These are phyloP conservation scores for Leishmania tropica DNA, from an alignment of 208 protist genomes.

Conservation along the genomic window DNA sequence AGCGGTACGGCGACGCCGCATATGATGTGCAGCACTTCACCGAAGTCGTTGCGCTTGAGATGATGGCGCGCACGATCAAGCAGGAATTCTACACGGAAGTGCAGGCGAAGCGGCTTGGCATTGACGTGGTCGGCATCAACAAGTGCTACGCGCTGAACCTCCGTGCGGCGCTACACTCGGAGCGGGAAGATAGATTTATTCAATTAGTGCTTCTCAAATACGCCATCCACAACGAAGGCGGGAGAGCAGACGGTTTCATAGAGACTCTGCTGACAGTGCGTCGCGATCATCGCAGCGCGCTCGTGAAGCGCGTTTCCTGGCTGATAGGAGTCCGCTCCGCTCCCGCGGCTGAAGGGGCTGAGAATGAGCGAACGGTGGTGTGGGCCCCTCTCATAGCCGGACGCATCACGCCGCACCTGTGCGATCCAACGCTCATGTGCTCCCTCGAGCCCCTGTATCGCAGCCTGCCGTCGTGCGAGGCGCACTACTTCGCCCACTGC, in stretches of 20 bases:
- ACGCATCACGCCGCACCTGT: slow-evolving; percentile 58
- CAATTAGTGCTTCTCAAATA: slow-evolving; percentile 72
- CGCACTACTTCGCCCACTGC: slow-evolving; percentile 67
- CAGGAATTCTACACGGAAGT: slow-evolving; percentile 83
- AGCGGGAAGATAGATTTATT: slow-evolving; percentile 31
- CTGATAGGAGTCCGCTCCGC: slow-evolving; percentile 50
- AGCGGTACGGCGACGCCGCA: slow-evolving; percentile 2
- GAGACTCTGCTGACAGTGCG: slow-evolving; percentile 50
- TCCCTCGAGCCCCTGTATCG: slow-evolving; percentile 53
- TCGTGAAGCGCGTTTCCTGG: slow-evolving; percentile 61
- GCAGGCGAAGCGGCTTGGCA: slow-evolving; percentile 77
- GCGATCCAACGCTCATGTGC: slow-evolving; percentile 40
- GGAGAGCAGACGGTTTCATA: slow-evolving; percentile 33
- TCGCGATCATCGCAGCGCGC: slow-evolving; percentile 30
- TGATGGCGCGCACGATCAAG: slow-evolving; percentile 77
- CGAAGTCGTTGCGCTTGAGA: slow-evolving; percentile 54
- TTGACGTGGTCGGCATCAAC: slow-evolving; percentile 46
- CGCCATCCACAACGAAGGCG: slow-evolving; percentile 2
- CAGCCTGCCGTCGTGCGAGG: slow-evolving; percentile 45
- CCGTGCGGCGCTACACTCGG: slow-evolving; percentile 43
- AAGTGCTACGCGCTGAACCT: slow-evolving; percentile 49
- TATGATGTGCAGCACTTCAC: slow-evolving; percentile 25
- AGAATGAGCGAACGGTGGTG: slow-evolving; percentile 13
- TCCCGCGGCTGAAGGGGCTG: neutral
- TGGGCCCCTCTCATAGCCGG: slow-evolving; percentile 52